Percentiles rank a stretch among this genome's conserved stretches.
Conservation (phyloP, 2,329 filamentous ascomycete genomes). For the Harringtonia aguacate region DNA sequence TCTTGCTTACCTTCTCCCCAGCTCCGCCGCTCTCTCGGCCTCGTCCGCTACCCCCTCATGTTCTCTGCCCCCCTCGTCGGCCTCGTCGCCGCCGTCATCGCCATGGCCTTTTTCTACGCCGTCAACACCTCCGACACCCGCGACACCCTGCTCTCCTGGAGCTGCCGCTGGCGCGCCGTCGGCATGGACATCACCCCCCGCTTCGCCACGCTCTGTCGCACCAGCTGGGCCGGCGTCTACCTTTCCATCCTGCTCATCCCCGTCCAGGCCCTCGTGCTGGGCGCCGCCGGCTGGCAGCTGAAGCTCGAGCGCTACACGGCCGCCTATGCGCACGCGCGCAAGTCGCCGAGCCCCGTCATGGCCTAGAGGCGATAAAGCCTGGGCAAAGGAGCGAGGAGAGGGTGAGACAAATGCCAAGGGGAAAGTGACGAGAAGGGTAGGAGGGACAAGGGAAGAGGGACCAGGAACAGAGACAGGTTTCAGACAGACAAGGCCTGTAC, state of each 20-base stretch:
- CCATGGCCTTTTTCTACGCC: conserved; percentile 46
- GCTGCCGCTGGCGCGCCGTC: conserved; percentile 47
- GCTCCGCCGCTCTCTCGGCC: conserved; percentile 24
- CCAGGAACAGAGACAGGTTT: no score
- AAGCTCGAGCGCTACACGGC: conserved; percentile 31
- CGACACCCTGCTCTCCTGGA: conserved; percentile 52
- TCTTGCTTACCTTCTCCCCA: conserved; percentile 13
- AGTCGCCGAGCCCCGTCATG: conserved; percentile 19
- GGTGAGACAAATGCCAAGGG: neutral
- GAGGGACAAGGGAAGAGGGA: no score
- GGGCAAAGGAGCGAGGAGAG: neutral
- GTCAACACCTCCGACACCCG: conserved; percentile 39
- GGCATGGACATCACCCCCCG: conserved; percentile 40
- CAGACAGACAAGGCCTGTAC: no score
- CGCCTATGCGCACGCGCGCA: conserved; percentile 20
- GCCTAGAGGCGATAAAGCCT: conserved; percentile 7
- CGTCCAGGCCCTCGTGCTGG: conserved; percentile 39
- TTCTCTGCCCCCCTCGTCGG: conserved; percentile 30
- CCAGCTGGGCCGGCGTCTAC: conserved; percentile 43
- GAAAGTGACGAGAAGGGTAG: no score
- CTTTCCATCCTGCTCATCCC: conserved; percentile 47
- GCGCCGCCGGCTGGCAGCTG: conserved; percentile 32
- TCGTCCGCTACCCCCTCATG: conserved; percentile 24
- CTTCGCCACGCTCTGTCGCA: conserved; percentile 44
- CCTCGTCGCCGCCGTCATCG: conserved; percentile 36